Evolutionary conservation across 78 protist genomes (phyloP).

Genomic region (Speleostelium caveatum): DNA sequence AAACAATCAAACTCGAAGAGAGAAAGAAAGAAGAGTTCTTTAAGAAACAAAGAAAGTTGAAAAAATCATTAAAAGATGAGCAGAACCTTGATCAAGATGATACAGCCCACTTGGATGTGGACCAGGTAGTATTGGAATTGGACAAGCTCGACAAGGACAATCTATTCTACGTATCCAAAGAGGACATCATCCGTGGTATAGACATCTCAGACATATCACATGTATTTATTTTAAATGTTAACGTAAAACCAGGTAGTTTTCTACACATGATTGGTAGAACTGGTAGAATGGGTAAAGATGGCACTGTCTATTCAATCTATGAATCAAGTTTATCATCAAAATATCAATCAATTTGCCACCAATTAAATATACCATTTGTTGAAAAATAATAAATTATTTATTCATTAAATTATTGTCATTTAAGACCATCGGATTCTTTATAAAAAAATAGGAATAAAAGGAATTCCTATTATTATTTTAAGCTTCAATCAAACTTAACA

Average conservation of each 20-base stretch:
- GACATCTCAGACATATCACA: constrained; percentile 26
- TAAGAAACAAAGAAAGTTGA: background rate
- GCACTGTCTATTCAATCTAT: constrained; percentile 38
- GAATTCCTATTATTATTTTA: too few relatives aligned
- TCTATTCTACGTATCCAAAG: constrained; percentile 44
- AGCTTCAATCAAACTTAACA: too few relatives aligned
- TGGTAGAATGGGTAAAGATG: constrained; percentile 45
- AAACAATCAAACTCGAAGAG: background rate
- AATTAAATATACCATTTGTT: constrained; percentile 37
- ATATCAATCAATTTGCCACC: constrained; percentile 19
- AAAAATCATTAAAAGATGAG: background rate
- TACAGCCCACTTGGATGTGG: background rate
- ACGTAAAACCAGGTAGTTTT: background rate
- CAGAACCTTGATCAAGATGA: background rate
- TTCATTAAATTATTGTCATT: too few relatives aligned
- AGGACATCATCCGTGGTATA: constrained; percentile 54
- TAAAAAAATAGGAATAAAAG: too few relatives aligned
- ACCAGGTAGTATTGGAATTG: background rate
- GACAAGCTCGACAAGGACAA: background rate
- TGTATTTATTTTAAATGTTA: constrained; percentile 53
- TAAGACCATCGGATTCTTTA: too few relatives aligned
- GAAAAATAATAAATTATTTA: constrained; percentile 19
- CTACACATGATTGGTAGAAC: constrained; percentile 68
- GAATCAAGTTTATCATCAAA: constrained; percentile 7
- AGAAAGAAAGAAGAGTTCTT: background rate